Evolutionary conservation across 139 green algal genomes (phyloP).

Genomic region (Chlorella sp.): DNA sequence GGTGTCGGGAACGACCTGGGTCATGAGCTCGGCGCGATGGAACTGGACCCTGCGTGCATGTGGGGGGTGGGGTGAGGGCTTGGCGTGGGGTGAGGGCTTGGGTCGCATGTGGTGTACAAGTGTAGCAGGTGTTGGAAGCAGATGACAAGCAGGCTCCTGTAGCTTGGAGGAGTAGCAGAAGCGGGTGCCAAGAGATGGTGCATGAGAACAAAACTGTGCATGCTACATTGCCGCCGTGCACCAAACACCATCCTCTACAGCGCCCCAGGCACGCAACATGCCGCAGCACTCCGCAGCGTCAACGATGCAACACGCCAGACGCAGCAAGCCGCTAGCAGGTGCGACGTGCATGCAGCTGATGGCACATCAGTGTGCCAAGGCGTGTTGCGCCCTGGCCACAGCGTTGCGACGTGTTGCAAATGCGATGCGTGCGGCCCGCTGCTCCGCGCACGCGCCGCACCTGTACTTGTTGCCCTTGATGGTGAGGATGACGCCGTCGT

Average conservation of each 20-base stretch:
- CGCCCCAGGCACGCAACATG: not conserved
- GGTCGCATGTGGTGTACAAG: no score
- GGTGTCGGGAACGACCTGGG: constrained; percentile 71
- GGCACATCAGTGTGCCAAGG: not conserved
- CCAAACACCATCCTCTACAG: no score
- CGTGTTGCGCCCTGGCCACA: not conserved
- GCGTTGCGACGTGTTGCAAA: not conserved
- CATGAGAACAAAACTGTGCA: no score
- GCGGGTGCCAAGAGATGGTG: no score
- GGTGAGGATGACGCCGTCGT: constrained; percentile 83
- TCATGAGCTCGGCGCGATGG: constrained; percentile 70
- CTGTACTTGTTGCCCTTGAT: constrained; percentile 61
- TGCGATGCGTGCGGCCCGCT: not conserved
- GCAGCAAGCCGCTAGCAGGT: not conserved
- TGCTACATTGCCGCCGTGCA: no score
- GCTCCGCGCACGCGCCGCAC: constrained; percentile 1
- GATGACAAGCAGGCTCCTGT: no score
- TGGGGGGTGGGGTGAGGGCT: no score
- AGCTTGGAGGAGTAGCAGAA: no score
- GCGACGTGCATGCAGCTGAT: not conserved
- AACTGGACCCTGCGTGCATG: constrained; percentile 81
- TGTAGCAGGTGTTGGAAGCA: no score
- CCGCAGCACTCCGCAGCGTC: not conserved
- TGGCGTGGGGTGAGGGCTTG: no score
- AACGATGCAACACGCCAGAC: not conserved